phyloP scores from a whole-genome alignment of 2,329 filamentous ascomycete genomes.

The Colletotrichum limetticola region DNA sequence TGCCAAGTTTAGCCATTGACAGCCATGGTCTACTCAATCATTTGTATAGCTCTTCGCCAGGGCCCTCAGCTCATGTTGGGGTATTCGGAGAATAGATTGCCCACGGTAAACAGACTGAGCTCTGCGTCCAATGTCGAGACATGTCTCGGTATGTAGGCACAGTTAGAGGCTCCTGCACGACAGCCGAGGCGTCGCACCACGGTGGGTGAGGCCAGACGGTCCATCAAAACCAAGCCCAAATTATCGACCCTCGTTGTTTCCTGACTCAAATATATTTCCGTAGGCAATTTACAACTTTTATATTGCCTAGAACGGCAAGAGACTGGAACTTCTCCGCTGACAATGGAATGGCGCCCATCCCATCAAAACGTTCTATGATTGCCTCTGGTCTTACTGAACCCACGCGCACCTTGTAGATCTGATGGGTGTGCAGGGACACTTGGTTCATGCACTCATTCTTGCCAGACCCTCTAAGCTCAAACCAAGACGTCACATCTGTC shows the following conservation, averaged over 20 bases:
- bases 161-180: neutral
- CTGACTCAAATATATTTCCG: neutral
- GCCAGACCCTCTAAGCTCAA: neutral
- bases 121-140: conserved; percentile 4
- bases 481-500: conserved; percentile 4
- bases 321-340: neutral
- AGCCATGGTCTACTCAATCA: conserved; percentile 5
- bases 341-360: neutral
- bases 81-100: conserved; percentile 8
- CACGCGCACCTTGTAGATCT: neutral
- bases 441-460: conserved; percentile 13
- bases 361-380: neutral
- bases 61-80: neutral
- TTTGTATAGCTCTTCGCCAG: neutral
- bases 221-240: neutral
- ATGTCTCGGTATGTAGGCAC: neutral
- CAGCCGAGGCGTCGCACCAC: neutral
- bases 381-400: neutral
- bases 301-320: neutral
- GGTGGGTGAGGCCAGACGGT: neutral
- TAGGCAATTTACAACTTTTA: neutral
- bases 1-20: conserved; percentile 3
- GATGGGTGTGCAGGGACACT: conserved; percentile 11
- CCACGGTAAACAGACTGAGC: neutral
- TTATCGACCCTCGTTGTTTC: neutral